Evolutionary conservation across 805 yeast species (phyloP).

Genomic region (Monosporozyma unispora): DNA sequence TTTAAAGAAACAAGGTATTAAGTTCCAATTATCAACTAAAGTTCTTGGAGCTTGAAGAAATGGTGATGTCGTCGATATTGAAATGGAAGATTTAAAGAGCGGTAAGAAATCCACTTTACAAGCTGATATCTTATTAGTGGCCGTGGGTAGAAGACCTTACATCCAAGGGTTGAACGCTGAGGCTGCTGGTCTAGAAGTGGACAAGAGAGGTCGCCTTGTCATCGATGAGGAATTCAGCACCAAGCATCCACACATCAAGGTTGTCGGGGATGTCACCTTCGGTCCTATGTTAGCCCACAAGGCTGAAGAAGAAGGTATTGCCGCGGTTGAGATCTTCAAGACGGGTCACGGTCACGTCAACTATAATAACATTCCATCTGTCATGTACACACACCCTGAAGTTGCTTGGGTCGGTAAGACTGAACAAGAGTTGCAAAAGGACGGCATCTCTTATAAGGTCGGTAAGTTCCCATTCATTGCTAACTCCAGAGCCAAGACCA

Average conservation of each 20-base stretch:
- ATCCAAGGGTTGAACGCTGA: constrained; percentile 85
- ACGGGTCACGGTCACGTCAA: constrained; percentile 95
- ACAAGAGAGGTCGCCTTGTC: constrained; percentile 85
- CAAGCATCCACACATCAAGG: constrained; percentile 86
- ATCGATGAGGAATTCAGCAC: constrained; percentile 92
- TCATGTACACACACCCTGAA: constrained; percentile 99
- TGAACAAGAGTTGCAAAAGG: constrained; percentile 88
- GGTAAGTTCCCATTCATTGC: constrained; percentile 99
- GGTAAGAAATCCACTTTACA: constrained; percentile 74
- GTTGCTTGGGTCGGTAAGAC: constrained; percentile 99
- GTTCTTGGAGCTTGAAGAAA: constrained; percentile 79
- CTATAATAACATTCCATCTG: constrained; percentile 95
- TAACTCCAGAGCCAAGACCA: constrained; percentile 98
- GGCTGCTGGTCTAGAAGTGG: constrained; percentile 80
- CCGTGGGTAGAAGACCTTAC: constrained; percentile 98
- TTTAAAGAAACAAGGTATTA: constrained; percentile 88
- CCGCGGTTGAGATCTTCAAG: constrained; percentile 93
- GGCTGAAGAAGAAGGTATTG: constrained; percentile 99
- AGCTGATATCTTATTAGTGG: constrained; percentile 90
- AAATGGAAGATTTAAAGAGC: constrained; percentile 79
- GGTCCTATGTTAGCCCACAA: constrained; percentile 99
- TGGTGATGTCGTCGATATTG: constrained; percentile 81
- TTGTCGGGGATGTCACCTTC: constrained; percentile 95
- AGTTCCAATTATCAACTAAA: constrained; percentile 87
- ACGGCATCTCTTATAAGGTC: constrained; percentile 81